Evolutionary conservation across 2,329 filamentous ascomycete species (phyloP).

Genomic region (Calonectria leucothoes): DNA sequence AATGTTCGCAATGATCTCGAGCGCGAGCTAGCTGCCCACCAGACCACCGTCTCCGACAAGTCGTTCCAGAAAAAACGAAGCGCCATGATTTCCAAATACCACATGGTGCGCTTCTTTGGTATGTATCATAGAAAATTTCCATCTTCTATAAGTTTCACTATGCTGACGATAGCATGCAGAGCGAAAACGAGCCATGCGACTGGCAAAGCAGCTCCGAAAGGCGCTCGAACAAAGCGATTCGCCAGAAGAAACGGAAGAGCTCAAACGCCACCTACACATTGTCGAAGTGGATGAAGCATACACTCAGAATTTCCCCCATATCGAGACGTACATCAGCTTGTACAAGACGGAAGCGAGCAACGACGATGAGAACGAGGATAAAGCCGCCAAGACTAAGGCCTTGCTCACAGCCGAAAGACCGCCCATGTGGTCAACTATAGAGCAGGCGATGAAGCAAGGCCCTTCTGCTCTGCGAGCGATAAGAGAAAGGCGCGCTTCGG

Average conservation of each 20-base stretch:
- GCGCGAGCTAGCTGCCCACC: conserved; percentile 75
- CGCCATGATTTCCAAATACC: conserved; percentile 82
- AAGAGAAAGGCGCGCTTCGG: conserved; percentile 60
- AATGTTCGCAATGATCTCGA: conserved; percentile 77
- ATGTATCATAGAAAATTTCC: conserved; percentile 42
- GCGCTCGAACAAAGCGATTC: conserved; percentile 64
- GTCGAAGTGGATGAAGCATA: conserved; percentile 83
- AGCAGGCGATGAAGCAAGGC: conserved; percentile 71
- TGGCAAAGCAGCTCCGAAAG: conserved; percentile 73
- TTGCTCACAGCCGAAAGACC: conserved; percentile 60
- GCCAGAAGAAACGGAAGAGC: conserved; percentile 60
- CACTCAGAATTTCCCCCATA: conserved; percentile 76
- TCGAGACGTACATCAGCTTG: conserved; percentile 76
- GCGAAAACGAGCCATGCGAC: conserved; percentile 77
- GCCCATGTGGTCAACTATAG: conserved; percentile 76
- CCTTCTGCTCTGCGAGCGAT: conserved; percentile 62
- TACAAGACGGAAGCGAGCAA: conserved; percentile 56
- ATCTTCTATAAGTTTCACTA: background rate
- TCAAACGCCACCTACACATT: conserved; percentile 71
- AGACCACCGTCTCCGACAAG: conserved; percentile 70
- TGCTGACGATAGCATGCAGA: conserved; percentile 59
- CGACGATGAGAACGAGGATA: conserved; percentile 51
- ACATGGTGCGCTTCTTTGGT: conserved; percentile 90
- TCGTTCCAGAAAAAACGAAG: conserved; percentile 71
- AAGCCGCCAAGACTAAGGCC: conserved; percentile 54